A percentile compares a stretch with the other conserved stretches of the same genome.
Evolutionary conservation across 805 yeast genomes (phyloP).

Genomic region (Nakazawaea pomicola): DNA sequence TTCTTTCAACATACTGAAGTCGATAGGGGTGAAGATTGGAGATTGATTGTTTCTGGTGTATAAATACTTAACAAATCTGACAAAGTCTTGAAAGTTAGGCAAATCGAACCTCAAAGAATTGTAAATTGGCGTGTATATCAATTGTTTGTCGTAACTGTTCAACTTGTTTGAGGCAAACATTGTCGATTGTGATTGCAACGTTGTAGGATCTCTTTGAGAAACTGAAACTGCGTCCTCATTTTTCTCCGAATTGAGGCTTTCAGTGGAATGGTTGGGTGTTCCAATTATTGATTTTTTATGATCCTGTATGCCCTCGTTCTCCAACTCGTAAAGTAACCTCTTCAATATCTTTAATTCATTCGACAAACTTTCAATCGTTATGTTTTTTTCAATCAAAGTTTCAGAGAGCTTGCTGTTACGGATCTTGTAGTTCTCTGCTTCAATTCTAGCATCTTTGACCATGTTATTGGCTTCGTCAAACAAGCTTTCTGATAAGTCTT

Average conservation of each 20-base stretch:
- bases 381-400: constrained; percentile 64
- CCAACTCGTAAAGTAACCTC: constrained; percentile 50
- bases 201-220: constrained; percentile 7
- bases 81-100: constrained; percentile 38
- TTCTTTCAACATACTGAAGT: constrained; percentile 32
- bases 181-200: constrained; percentile 9
- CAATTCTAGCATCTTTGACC: constrained; percentile 75
- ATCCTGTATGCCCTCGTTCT: constrained; percentile 29
- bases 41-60: constrained; percentile 8
- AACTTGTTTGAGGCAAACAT: constrained; percentile 12
- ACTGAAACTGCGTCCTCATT: background rate
- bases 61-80: constrained; percentile 28
- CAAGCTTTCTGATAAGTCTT: constrained; percentile 69
- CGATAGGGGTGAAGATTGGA: constrained; percentile 11
- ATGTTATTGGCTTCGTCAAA: constrained; percentile 82
- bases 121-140: constrained; percentile 25
- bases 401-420: constrained; percentile 51
- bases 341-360: constrained; percentile 67
- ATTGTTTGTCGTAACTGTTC: constrained; percentile 19
- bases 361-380: constrained; percentile 56
- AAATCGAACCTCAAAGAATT: constrained; percentile 39
- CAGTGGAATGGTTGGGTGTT: constrained; percentile 7
- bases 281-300: constrained; percentile 15
- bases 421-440: constrained; percentile 52
- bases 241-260: constrained; percentile 2